A percentile compares a stretch with the other conserved stretches of the same genome.
phyloP scores from a whole-genome alignment of 305 asterid genomes.

The Fraxinus sp. region DNA sequence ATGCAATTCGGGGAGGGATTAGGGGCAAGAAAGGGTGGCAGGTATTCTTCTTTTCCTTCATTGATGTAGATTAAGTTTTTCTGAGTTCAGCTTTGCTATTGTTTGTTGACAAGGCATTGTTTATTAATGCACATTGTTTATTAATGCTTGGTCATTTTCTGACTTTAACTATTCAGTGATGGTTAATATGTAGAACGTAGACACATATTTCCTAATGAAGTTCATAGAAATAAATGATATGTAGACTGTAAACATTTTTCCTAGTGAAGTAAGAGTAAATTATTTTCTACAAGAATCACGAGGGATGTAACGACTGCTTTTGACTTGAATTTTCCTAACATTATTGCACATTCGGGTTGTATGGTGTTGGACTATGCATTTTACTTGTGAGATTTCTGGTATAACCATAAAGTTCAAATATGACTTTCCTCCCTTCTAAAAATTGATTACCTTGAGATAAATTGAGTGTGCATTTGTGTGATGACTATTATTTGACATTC shows the following conservation, averaged over 20 bases:
- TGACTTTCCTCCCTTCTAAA: neutral
- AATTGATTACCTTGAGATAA: neutral
- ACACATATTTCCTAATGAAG: neutral
- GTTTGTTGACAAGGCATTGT: neutral
- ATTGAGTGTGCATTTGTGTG: neutral
- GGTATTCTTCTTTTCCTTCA: constrained; percentile 37
- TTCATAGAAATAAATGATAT: neutral
- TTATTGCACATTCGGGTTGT: neutral
- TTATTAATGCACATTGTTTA: neutral
- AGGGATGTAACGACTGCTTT: neutral
- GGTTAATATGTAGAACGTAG: neutral
- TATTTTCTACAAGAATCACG: constrained; percentile 3
- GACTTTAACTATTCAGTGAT: neutral
- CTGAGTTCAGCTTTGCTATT: neutral
- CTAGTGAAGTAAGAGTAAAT: neutral
- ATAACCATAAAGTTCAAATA: neutral
- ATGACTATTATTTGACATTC: neutral
- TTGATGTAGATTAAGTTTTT: neutral
- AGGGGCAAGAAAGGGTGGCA: constrained; percentile 89
- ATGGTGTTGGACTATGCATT: neutral
- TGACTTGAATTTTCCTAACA: neutral
- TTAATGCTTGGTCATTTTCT: constrained; percentile 11
- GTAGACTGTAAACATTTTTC: neutral
- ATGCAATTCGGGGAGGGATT: constrained; percentile 84
- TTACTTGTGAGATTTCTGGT: neutral